Conservation (phyloP, 331 rosid genomes). For the Phaseolus coccineus region DNA sequence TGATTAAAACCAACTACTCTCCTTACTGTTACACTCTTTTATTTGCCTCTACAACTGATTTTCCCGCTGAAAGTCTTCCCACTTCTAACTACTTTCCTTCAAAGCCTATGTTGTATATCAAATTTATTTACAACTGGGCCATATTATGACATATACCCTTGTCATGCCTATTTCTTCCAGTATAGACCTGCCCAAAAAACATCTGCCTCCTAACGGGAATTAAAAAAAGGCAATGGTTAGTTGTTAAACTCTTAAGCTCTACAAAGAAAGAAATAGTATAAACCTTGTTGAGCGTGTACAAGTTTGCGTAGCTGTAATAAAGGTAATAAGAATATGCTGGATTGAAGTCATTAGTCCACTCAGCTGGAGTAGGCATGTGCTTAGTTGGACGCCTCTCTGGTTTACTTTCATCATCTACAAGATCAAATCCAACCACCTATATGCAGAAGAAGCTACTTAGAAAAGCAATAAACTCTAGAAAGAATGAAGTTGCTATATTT, state of each 20-base stretch:
- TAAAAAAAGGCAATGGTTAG: slow-evolving; percentile 8
- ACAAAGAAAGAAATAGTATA: slow-evolving; percentile 12
- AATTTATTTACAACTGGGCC: background rate
- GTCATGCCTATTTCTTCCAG: too few species aligned
- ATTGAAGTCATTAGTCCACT: slow-evolving; percentile 83
- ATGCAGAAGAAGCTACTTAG: slow-evolving; percentile 28
- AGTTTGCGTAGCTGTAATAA: slow-evolving; percentile 73
- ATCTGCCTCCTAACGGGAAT: background rate
- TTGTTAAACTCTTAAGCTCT: slow-evolving; percentile 2
- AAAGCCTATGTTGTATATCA: background rate
- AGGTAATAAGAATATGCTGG: slow-evolving; percentile 80
- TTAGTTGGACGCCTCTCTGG: slow-evolving; percentile 87
- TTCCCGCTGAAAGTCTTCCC: background rate
- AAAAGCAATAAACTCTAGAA: slow-evolving; percentile 14
- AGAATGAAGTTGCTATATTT: slow-evolving; percentile 1
- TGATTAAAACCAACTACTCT: background rate
- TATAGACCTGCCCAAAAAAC: too few species aligned
- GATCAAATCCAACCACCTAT: slow-evolving; percentile 83
- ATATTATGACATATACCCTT: background rate
- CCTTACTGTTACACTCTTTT: background rate
- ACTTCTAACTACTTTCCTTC: background rate
- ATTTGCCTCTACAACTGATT: background rate
- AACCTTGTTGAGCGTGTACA: slow-evolving; percentile 82
- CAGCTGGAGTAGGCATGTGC: slow-evolving; percentile 84
- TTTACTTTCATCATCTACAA: slow-evolving; percentile 85